These are phyloP conservation scores for Aspergillus chevalieri DNA, from an alignment of 2,329 filamentous ascomycete genomes.

Conservation along the genomic window DNA sequence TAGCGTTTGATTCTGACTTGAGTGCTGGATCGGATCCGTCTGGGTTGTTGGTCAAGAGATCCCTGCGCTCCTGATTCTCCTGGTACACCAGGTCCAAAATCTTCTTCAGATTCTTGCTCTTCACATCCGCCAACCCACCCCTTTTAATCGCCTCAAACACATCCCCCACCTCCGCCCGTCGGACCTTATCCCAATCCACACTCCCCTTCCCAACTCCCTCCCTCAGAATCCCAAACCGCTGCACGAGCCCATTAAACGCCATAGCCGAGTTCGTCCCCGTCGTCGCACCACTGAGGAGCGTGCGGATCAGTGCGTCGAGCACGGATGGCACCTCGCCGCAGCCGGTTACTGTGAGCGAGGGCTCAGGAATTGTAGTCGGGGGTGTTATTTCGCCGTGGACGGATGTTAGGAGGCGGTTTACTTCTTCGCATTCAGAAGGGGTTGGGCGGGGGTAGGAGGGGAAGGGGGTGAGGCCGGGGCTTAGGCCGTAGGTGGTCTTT, in stretches of 20 bases:
- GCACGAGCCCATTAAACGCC: conserved; percentile 60
- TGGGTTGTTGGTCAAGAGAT: conserved; percentile 44
- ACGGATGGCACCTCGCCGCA: conserved; percentile 62
- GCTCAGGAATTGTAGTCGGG: conserved; percentile 62
- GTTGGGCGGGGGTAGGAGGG: conserved; percentile 62
- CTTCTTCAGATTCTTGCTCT: conserved; percentile 65
- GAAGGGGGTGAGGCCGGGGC: conserved; percentile 56
- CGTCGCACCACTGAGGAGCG: conserved; percentile 57
- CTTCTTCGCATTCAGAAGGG: conserved; percentile 61
- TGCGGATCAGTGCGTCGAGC: conserved; percentile 58
- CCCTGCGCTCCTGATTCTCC: conserved; percentile 56
- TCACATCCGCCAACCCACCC: conserved; percentile 65
- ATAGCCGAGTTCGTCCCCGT: conserved; percentile 56
- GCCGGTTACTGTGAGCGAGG: conserved; percentile 65
- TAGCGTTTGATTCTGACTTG: conserved; percentile 32
- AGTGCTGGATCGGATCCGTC: conserved; percentile 31
- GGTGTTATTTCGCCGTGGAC: conserved; percentile 60
- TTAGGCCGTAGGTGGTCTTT: conserved; percentile 46
- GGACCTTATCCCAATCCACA: conserved; percentile 69
- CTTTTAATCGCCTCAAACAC: conserved; percentile 63
- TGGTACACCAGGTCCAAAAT: conserved; percentile 67
- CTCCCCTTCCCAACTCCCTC: conserved; percentile 63
- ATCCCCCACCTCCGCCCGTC: conserved; percentile 51
- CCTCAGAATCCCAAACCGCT: conserved; percentile 57
- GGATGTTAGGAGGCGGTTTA: conserved; percentile 58